Conservation (phyloP, 1,139 yeast species). For the Magnusiomyces suaveolens region DNA sequence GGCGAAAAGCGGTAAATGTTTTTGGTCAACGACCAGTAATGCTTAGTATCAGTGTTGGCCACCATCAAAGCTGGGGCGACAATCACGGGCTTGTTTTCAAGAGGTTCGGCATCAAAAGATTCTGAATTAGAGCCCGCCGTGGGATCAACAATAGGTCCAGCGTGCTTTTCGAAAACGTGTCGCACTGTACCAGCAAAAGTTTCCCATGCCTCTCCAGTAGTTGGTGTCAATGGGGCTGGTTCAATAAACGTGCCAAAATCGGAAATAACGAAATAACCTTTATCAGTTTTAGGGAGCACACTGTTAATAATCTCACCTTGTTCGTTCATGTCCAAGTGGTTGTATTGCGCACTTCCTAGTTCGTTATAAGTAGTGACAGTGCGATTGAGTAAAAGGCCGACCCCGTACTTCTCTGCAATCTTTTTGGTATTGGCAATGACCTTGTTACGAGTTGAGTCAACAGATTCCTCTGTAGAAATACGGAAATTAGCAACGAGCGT, state of each 20-base stretch:
- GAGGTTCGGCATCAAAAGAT: not conserved
- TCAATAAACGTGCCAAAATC: slow-evolving; percentile 32
- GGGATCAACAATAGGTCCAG: slow-evolving; percentile 22
- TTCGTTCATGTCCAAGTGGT: slow-evolving; percentile 6
- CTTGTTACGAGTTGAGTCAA: slow-evolving; percentile 34
- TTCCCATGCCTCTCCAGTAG: slow-evolving; percentile 43
- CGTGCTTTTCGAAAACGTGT: slow-evolving; percentile 10
- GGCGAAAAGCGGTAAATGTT: slow-evolving; percentile 64
- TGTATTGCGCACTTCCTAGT: not conserved
- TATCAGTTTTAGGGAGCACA: slow-evolving; percentile 5
- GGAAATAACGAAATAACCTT: slow-evolving; percentile 28
- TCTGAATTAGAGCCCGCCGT: not conserved
- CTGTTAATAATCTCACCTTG: slow-evolving; percentile 6
- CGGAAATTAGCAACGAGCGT: slow-evolving; percentile 46
- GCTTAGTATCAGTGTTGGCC: slow-evolving; percentile 78
- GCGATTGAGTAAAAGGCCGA: slow-evolving; percentile 37
- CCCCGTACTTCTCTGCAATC: slow-evolving; percentile 37
- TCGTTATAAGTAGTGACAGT: slow-evolving; percentile 7
- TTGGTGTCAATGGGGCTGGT: slow-evolving; percentile 53
- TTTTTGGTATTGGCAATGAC: slow-evolving; percentile 32
- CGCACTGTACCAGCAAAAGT: slow-evolving; percentile 45
- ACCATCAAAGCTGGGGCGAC: slow-evolving; percentile 61
- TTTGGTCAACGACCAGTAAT: slow-evolving; percentile 61
- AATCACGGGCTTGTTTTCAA: slow-evolving; percentile 26
- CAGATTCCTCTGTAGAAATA: slow-evolving; percentile 42